A percentile compares a stretch with the other conserved stretches of the same genome.
phyloP scores from a whole-genome alignment of 148 eudicot genomes.

The Linanthus parryae region DNA sequence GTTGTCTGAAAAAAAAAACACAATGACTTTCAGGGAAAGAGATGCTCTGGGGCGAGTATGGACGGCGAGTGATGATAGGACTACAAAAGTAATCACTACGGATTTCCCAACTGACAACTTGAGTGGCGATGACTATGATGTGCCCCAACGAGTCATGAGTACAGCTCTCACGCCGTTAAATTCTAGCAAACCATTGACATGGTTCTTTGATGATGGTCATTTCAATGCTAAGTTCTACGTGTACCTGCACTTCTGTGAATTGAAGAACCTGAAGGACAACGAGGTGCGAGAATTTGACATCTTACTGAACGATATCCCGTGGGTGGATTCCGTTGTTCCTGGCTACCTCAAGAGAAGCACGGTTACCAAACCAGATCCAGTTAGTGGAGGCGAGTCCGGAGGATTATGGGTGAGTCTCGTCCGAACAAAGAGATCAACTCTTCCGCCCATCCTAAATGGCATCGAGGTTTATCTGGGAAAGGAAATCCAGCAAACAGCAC shows the following conservation, averaged over 20 bases:
- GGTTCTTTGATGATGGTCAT: background rate
- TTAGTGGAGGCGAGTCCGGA: background rate
- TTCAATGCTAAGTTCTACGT: background rate
- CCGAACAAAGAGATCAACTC: constrained; percentile 14
- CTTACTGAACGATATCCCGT: constrained; percentile 12
- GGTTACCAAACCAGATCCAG: background rate
- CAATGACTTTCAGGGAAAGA: background rate
- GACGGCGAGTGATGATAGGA: background rate
- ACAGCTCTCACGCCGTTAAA: background rate
- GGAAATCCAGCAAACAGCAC: constrained; percentile 7
- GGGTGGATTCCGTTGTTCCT: too few relatives aligned
- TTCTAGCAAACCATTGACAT: background rate
- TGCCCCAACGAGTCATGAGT: background rate
- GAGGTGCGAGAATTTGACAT: constrained; percentile 28
- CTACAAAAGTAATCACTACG: background rate
- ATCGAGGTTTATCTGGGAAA: constrained; percentile 16
- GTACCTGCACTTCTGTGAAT: constrained; percentile 36
- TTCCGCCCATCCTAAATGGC: too few relatives aligned
- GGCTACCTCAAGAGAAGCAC: constrained; percentile 6
- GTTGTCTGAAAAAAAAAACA: background rate
- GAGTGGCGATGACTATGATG: background rate
- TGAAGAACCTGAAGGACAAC: constrained; percentile 1
- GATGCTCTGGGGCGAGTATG: constrained; percentile 7
- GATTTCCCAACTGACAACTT: background rate
- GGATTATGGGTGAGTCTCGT: background rate